Base-by-base conservation (phyloP, 2,329 filamentous ascomycete genomes). In the Anthostomella pinea region DNA sequence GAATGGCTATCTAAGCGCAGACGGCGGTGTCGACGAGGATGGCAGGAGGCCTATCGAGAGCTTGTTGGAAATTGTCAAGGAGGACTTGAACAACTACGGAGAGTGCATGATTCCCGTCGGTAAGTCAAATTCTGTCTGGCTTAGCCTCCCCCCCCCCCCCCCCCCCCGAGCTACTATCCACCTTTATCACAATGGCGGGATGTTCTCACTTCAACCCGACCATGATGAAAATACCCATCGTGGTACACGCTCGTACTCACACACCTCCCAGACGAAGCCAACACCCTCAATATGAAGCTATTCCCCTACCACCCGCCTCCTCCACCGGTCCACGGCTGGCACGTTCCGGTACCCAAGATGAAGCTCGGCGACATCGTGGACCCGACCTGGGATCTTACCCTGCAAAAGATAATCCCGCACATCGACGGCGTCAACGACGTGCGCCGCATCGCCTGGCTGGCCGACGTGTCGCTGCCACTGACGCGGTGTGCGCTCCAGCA, bases 51-150 rank as follows among this genome's bases (percentile, higher is more conserved):
- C 77, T 3, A 94, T 95, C 56, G 86, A 91, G 68, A 87, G 85
- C 49, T 66, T 98, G 49, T 73, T 97, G 51, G 89, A 85, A 64
- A 84, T 85, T 43, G 74, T 85, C 39, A 82, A 82, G 57, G 81
- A 96, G 65, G 90, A 98, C 59, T 60, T 98, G 51, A 96, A 97
- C 58, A 94, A 94, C 54, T 98, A 96, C 57, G 90, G 87, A 57
- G 93, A 98, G 68, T 95, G 90, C 72, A 95, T 95, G 90, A 95
- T 96, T 55, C 90, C 90, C 0, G 91, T 96, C 46, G 87, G 87
- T 90, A 67, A 46, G 77, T 69, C n/a, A 77, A 68, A 11, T 25
- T 23, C 22, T 36, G n/a, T 30, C 8, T 23, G 19, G 30, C 17
- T 30, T 15, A 17, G 15, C 24, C 6, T 32, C 15, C 17, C 13